Percentiles rank a stretch among this genome's conserved stretches.
These are phyloP conservation scores for Arthrobotrys musiformis DNA, from an alignment of 2,329 filamentous ascomycete genomes.

Conservation along the genomic window DNA sequence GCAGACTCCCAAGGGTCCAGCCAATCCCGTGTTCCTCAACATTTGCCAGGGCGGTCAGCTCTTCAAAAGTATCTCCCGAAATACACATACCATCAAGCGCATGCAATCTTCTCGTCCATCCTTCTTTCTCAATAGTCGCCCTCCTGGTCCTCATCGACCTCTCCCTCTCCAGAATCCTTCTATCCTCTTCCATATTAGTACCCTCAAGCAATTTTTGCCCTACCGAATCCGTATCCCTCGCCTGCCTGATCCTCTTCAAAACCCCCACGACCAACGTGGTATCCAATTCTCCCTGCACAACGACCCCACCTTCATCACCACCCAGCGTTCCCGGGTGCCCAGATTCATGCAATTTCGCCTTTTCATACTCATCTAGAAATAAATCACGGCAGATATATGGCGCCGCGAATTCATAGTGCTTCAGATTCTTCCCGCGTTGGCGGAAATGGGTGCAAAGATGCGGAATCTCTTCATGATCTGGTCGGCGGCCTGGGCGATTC, in stretches of 20 bases:
- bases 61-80: constrained; percentile 57
- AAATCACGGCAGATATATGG: constrained; percentile 58
- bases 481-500: constrained; percentile 42
- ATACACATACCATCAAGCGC: constrained; percentile 56
- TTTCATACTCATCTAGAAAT: constrained; percentile 57
- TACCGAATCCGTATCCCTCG: constrained; percentile 30
- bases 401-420: constrained; percentile 56
- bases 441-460: constrained; percentile 58
- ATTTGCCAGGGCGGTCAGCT: constrained; percentile 56
- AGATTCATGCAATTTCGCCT: constrained; percentile 56
- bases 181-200: constrained; percentile 55
- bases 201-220: constrained; percentile 39
- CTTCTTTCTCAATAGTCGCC: constrained; percentile 54
- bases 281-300: constrained; percentile 54
- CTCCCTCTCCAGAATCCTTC: constrained; percentile 56
- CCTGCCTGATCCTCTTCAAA: constrained; percentile 51
- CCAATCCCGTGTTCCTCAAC: constrained; percentile 56
- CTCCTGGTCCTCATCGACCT: constrained; percentile 54
- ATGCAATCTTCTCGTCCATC: constrained; percentile 56
- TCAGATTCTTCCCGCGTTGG: constrained; percentile 55
- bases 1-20: constrained; percentile 49
- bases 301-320: constrained; percentile 35
- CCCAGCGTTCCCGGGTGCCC: constrained; percentile 55
- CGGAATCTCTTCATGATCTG: constrained; percentile 39
- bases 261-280: constrained; percentile 52